Evolutionary conservation across 306 rosid genomes (phyloP).

Genomic region (Lotus japonicus): DNA sequence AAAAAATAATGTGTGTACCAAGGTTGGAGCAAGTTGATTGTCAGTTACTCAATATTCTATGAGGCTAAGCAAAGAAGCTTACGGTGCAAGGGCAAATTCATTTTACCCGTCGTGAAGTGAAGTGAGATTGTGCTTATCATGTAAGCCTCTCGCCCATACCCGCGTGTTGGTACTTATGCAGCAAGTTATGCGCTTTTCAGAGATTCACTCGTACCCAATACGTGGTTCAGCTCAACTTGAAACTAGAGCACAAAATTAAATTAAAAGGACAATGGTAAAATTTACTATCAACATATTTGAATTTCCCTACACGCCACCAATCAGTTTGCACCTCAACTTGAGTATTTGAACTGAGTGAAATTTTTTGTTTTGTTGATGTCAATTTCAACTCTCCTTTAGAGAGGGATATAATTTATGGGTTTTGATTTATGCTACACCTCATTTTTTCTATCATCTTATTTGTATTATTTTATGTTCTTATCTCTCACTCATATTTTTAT

Average conservation of each 20-base stretch:
- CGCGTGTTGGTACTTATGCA: slow-evolving; percentile 24
- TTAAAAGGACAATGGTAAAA: slow-evolving; percentile 6
- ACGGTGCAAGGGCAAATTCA: not conserved
- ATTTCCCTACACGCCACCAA: slow-evolving; percentile 10
- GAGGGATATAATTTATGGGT: no score
- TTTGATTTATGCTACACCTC: no score
- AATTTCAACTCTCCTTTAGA: no score
- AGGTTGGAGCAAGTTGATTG: no score
- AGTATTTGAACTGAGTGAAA: no score
- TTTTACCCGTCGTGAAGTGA: not conserved
- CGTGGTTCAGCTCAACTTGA: not conserved
- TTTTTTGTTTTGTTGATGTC: no score
- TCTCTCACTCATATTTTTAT: no score
- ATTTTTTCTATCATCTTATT: no score
- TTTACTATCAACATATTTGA: slow-evolving; percentile 7
- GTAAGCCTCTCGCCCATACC: slow-evolving; percentile 17
- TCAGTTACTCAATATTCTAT: no score
- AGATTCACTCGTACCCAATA: slow-evolving; percentile 14
- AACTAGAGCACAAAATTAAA: not conserved
- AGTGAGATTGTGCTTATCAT: slow-evolving; percentile 8
- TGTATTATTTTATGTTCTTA: no score
- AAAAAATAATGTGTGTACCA: no score
- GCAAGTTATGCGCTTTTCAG: slow-evolving; percentile 25
- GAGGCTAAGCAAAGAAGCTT: no score
- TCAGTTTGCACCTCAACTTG: not conserved